phyloP scores from a whole-genome alignment of 305 asterid species.

The Solanum hybrid region DNA sequence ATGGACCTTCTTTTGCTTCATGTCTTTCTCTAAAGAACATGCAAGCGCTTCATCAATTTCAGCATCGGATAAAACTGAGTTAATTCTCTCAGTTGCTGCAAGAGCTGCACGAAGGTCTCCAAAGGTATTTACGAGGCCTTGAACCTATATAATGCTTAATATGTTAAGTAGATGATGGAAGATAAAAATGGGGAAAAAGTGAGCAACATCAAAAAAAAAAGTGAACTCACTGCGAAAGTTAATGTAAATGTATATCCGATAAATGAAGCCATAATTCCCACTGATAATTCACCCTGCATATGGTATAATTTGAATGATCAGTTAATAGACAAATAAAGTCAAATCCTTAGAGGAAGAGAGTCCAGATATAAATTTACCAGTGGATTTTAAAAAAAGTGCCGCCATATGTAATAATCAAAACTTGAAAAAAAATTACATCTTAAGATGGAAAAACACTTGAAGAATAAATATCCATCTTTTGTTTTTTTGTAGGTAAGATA shows the following conservation, averaged over 20 bases:
- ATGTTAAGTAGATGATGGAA: neutral
- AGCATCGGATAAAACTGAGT: constrained; percentile 65
- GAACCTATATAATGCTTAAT: constrained; percentile 55
- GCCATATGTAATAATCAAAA: neutral
- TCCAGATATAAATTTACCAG: neutral
- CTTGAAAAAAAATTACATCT: neutral
- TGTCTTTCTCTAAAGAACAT: constrained; percentile 62
- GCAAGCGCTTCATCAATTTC: constrained; percentile 84
- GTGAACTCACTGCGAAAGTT: constrained; percentile 80
- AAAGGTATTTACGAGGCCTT: constrained; percentile 91
- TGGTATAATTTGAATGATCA: neutral
- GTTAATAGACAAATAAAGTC: neutral
- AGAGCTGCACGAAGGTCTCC: constrained; percentile 97
- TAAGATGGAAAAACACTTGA: neutral
- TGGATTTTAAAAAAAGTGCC: neutral
- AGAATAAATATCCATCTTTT: neutral
- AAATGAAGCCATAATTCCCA: constrained; percentile 90
- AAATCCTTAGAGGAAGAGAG: neutral
- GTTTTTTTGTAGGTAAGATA: too few species aligned
- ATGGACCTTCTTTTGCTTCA: constrained; percentile 36
- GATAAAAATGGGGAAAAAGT: neutral
- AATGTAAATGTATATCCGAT: constrained; percentile 89
- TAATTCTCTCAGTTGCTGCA: constrained; percentile 86
- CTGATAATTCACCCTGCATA: constrained; percentile 76
- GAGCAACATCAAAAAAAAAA: neutral